phyloP scores from a whole-genome alignment of 2,329 filamentous ascomycete species.

The Sporothrix sp. region DNA sequence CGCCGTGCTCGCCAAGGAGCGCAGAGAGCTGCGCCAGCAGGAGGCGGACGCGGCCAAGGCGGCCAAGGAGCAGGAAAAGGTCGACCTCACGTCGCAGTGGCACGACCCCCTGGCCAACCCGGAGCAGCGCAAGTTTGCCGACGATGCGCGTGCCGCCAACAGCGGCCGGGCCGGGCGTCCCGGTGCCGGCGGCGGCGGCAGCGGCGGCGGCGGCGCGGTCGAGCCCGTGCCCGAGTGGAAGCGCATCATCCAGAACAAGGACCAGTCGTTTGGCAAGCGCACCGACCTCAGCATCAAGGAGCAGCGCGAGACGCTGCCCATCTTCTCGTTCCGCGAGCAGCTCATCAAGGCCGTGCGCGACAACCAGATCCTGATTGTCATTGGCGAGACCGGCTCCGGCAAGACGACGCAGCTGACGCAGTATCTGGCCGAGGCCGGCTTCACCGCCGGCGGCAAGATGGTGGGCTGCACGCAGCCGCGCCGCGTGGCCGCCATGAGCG shows the following conservation, averaged over 20 bases:
- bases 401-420: slow-evolving; percentile 97
- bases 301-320: slow-evolving; percentile 80
- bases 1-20: slow-evolving; percentile 76
- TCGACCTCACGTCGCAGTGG: slow-evolving; percentile 86
- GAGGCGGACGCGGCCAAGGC: slow-evolving; percentile 72
- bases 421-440: slow-evolving; percentile 86
- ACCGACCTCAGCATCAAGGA: slow-evolving; percentile 91
- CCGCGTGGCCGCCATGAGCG: slow-evolving; percentile 83
- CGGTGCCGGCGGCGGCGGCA: neutral
- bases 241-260: slow-evolving; percentile 66
- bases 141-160: slow-evolving; percentile 66
- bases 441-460: slow-evolving; percentile 75
- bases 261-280: slow-evolving; percentile 72
- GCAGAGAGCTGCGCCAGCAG: slow-evolving; percentile 78
- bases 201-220: neutral
- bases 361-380: slow-evolving; percentile 89
- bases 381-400: slow-evolving; percentile 92
- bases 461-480: slow-evolving; percentile 96
- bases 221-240: slow-evolving; percentile 90
- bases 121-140: slow-evolving; percentile 79
- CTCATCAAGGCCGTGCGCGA: slow-evolving; percentile 77
- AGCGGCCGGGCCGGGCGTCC: slow-evolving; percentile 21
- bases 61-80: slow-evolving; percentile 69
- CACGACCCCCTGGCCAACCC: slow-evolving; percentile 90
- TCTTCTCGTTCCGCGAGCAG: slow-evolving; percentile 78